These are phyloP conservation scores for Alternaria ventricosa DNA, from an alignment of 2,329 filamentous ascomycete genomes.

Conservation along the genomic window DNA sequence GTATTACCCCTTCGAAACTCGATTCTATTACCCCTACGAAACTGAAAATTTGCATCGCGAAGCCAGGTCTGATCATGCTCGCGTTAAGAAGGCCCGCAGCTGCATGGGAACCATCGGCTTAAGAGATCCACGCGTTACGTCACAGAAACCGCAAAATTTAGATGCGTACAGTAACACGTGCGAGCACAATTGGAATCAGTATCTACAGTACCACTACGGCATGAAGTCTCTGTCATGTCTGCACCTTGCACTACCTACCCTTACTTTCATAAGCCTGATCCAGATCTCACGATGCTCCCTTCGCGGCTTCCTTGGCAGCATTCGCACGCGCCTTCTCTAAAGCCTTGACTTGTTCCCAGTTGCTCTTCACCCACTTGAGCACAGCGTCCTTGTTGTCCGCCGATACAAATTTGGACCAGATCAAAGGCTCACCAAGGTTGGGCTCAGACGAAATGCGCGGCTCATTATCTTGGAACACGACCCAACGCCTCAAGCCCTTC, in stretches of 20 bases:
- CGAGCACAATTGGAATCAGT: neutral
- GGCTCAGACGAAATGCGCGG: conserved; percentile 26
- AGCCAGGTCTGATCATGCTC: conserved; percentile 1
- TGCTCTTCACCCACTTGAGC: conserved; percentile 38
- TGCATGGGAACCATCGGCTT: conserved; percentile 32
- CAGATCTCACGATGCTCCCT: neutral
- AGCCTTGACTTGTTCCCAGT: conserved; percentile 40
- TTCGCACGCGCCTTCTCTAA: conserved; percentile 37
- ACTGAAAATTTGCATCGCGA: conserved; percentile 40
- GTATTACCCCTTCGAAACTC: conserved; percentile 46
- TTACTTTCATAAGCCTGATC: neutral
- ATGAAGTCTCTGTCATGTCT: neutral
- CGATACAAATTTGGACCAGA: conserved; percentile 31
- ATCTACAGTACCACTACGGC: neutral
- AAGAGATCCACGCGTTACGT: conserved; percentile 9
- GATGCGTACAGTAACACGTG: neutral
- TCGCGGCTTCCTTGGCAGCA: conserved; percentile 19
- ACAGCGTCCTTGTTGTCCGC: conserved; percentile 16
- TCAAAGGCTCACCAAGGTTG: conserved; percentile 17
- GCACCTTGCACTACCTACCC: neutral
- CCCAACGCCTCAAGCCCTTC: conserved; percentile 45
- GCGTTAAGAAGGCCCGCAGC: conserved; percentile 4
- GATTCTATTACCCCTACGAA: conserved; percentile 47
- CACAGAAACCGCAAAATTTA: conserved; percentile 11
- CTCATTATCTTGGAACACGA: conserved; percentile 32